These are phyloP conservation scores for Phragmites australis DNA, from an alignment of 176 grass and related monocot species.

Conservation along the genomic window DNA sequence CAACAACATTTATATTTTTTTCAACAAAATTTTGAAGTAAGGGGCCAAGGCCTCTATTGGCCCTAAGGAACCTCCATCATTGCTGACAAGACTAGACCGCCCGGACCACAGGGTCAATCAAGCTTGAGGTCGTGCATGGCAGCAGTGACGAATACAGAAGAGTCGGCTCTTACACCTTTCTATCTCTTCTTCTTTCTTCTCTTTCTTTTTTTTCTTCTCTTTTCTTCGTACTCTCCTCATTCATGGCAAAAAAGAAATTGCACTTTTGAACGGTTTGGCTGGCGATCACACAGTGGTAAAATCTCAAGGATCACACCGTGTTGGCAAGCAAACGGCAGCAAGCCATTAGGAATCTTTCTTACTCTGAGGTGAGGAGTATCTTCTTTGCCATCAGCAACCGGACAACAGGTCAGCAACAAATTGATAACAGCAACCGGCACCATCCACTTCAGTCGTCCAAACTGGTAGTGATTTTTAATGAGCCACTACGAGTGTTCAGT, in stretches of 20 bases:
- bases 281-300: not conserved
- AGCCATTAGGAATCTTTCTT: not conserved
- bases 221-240: no score
- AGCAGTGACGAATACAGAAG: no score
- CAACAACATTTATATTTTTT: no score
- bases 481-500: not conserved
- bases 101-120: not conserved
- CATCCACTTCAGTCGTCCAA: not conserved
- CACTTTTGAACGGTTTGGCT: not conserved
- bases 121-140: not conserved
- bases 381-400: not conserved
- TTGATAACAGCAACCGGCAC: no score
- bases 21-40: no score
- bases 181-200: no score
- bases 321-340: not conserved
- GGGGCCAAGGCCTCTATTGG: no score
- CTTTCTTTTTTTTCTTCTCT: no score
- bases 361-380: not conserved
- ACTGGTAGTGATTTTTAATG: not conserved
- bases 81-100: not conserved
- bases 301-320: not conserved
- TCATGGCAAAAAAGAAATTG: no score
- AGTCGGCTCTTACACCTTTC: no score
- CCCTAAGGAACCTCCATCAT: no score
- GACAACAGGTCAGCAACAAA: not conserved